Percentiles rank a stretch among this genome's conserved stretches.
These are phyloP conservation scores for Trichosanthes truncata DNA, from an alignment of 306 rosid genomes.

Conservation along the genomic window DNA sequence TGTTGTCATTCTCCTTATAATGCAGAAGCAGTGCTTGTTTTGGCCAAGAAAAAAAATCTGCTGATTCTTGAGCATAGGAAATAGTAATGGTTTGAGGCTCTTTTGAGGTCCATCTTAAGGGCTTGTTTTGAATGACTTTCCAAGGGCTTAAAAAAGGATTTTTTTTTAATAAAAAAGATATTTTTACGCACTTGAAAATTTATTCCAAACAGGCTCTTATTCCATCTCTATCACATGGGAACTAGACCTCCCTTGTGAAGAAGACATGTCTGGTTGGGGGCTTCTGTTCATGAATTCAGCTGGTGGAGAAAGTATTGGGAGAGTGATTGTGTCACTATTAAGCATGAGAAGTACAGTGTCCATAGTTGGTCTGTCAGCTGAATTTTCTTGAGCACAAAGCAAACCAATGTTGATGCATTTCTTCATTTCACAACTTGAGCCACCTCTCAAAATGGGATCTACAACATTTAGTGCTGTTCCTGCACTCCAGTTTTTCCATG, in stretches of 20 bases:
- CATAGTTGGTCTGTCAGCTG: slow-evolving; percentile 39
- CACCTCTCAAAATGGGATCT: slow-evolving; percentile 24
- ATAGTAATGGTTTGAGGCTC: not conserved
- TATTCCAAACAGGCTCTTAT: not conserved
- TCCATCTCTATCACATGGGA: not conserved
- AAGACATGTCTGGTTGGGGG: not conserved
- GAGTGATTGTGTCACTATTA: slow-evolving; percentile 22
- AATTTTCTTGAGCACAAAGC: slow-evolving; percentile 41
- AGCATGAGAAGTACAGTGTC: slow-evolving; percentile 33
- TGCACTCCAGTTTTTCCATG: slow-evolving; percentile 33
- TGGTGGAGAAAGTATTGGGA: slow-evolving; percentile 23
- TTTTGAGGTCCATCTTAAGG: too few relatives aligned
- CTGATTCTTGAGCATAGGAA: not conserved
- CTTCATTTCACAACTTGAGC: slow-evolving; percentile 17
- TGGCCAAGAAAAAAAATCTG: not conserved
- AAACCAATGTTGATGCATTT: slow-evolving; percentile 48
- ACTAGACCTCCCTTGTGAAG: not conserved
- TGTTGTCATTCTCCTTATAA: not conserved
- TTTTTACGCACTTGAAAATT: too few relatives aligned
- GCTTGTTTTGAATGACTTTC: too few relatives aligned
- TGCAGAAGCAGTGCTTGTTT: not conserved
- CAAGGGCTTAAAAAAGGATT: too few relatives aligned
- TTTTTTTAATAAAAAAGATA: too few relatives aligned
- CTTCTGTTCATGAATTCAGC: slow-evolving; percentile 15
- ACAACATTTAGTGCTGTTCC: slow-evolving; percentile 14